phyloP scores from a whole-genome alignment of 805 yeast species.

The Candida anglica region DNA sequence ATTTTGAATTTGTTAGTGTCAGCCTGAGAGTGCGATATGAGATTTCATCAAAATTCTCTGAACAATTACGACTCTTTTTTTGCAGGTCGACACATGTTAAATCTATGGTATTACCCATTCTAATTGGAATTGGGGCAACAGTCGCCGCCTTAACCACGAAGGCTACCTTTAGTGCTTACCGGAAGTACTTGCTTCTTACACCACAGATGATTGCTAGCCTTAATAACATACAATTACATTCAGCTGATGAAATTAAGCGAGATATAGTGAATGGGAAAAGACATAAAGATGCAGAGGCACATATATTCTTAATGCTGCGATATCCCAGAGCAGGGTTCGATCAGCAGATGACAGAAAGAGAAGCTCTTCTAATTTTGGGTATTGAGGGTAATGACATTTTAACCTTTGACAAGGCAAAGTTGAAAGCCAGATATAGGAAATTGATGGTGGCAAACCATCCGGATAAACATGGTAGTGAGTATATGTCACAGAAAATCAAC shows the following conservation, averaged over 20 bases:
- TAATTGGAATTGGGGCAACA: slow-evolving; percentile 54
- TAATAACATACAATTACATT: slow-evolving; percentile 22
- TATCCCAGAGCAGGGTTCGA: slow-evolving; percentile 34
- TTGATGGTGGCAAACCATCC: slow-evolving; percentile 42
- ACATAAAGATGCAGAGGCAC: slow-evolving; percentile 11
- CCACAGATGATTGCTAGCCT: slow-evolving; percentile 34
- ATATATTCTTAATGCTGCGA: slow-evolving; percentile 10
- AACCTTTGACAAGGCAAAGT: slow-evolving; percentile 29
- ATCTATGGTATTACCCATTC: slow-evolving; percentile 42
- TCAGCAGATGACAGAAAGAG: slow-evolving; percentile 39
- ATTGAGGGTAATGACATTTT: slow-evolving; percentile 38
- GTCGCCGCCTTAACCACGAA: slow-evolving; percentile 44
- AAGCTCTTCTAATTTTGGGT: slow-evolving; percentile 38
- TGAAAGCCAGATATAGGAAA: slow-evolving; percentile 33
- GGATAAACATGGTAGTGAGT: slow-evolving; percentile 37
- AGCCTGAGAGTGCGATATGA: too few relatives aligned
- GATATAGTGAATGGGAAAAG: slow-evolving; percentile 4
- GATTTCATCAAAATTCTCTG: too few relatives aligned
- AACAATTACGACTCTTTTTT: too few relatives aligned
- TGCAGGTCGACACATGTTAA: too few relatives aligned
- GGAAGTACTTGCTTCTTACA: slow-evolving; percentile 25
- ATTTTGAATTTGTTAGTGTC: too few relatives aligned
- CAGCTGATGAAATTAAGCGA: slow-evolving; percentile 8
- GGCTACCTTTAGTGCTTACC: slow-evolving; percentile 23
- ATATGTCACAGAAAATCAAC: slow-evolving; percentile 37